Conservation (phyloP, 441 rosid genomes). For the Gossypium lobatum region DNA sequence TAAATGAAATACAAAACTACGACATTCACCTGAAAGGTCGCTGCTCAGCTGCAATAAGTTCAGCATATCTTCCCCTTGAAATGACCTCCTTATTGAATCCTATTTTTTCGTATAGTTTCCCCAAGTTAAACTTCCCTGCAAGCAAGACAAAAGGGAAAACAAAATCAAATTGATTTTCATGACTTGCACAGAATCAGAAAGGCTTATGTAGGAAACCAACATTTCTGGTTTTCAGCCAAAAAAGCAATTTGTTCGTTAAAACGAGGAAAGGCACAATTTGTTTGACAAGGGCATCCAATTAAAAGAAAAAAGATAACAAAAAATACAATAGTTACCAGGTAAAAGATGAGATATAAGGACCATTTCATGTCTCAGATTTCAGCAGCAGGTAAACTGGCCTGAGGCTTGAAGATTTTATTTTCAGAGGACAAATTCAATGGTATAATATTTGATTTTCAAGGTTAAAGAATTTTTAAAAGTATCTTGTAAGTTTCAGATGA, state of each 20-base stretch:
- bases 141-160: conserved; percentile 12
- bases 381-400: neutral
- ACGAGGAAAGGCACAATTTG: neutral
- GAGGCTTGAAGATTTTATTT: neutral
- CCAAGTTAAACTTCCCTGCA: conserved; percentile 78
- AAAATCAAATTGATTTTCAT: neutral
- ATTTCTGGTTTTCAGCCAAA: neutral
- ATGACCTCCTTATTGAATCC: conserved; percentile 92
- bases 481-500: neutral
- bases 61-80: conserved; percentile 93
- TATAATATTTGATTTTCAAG: neutral
- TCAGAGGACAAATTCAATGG: neutral
- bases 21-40: conserved; percentile 68
- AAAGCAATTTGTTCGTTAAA: neutral
- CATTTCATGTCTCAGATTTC: neutral
- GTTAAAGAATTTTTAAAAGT: neutral
- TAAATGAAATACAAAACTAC: neutral
- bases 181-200: neutral
- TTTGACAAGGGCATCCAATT: neutral
- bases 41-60: conserved; percentile 82
- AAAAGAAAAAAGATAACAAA: neutral
- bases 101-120: conserved; percentile 77
- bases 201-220: neutral
- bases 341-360: neutral
- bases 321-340: neutral